Conservation (phyloP, 305 asterid species). For the Fraxinus xanthoxyloides region DNA sequence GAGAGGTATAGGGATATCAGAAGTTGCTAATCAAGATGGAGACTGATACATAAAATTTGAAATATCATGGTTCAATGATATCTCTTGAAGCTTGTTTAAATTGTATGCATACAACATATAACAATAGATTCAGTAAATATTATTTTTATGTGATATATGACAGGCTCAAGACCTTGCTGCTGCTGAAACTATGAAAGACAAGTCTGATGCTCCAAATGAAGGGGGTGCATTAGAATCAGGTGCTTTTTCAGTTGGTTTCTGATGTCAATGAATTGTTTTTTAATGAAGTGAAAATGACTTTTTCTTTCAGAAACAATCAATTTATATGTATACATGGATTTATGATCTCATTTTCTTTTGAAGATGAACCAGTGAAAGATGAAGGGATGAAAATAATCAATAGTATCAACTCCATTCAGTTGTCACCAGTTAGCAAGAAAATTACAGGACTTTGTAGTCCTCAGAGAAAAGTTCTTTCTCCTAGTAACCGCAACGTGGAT, state of each 20-base stretch:
- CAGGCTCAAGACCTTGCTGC: conserved; percentile 42
- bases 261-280: background rate
- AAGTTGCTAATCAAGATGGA: background rate
- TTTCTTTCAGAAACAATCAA: background rate
- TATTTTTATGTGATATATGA: conserved; percentile 13
- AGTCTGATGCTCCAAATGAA: conserved; percentile 22
- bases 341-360: background rate
- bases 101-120: background rate
- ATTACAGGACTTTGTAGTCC: conserved; percentile 30
- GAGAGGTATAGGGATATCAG: background rate
- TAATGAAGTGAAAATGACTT: conserved; percentile 1
- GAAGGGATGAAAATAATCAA: conserved; percentile 22
- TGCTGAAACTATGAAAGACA: conserved; percentile 26
- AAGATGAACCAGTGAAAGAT: conserved; percentile 34
- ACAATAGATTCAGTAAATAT: background rate
- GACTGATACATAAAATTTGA: background rate
- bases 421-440: conserved; percentile 32
- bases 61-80: background rate
- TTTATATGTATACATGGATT: background rate
- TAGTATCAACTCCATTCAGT: conserved; percentile 7
- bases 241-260: conserved; percentile 30
- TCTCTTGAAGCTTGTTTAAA: background rate
- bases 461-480: conserved; percentile 53
- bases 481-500: conserved; percentile 50
- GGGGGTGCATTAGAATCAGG: conserved; percentile 25